These are phyloP conservation scores for Nemania abortiva DNA, from an alignment of 2,329 filamentous ascomycete genomes.

Conservation along the genomic window DNA sequence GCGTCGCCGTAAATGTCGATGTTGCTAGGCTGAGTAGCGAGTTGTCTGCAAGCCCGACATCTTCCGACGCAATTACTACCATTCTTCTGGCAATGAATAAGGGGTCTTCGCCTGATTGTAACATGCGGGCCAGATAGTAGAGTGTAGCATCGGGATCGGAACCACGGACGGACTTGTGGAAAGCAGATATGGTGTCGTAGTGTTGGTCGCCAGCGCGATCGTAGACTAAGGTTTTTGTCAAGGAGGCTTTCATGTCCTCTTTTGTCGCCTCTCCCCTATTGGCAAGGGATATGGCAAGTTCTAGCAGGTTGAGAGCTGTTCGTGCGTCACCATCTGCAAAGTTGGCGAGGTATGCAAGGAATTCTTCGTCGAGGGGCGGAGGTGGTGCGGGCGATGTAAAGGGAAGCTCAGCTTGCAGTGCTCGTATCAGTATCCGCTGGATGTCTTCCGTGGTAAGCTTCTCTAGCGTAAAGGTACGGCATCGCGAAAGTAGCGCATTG, in stretches of 20 bases:
- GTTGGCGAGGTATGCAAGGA: conserved; percentile 83
- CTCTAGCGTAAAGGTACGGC: conserved; percentile 87
- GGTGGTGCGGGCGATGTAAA: conserved; percentile 54
- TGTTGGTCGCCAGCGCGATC: conserved; percentile 96
- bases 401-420: conserved; percentile 71
- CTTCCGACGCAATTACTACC: conserved; percentile 94
- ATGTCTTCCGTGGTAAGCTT: conserved; percentile 81
- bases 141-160: conserved; percentile 87
- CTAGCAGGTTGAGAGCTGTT: conserved; percentile 91
- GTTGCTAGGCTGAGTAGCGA: conserved; percentile 85
- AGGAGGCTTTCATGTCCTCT: conserved; percentile 80
- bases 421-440: conserved; percentile 79
- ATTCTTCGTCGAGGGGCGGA: conserved; percentile 78
- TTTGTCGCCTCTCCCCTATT: conserved; percentile 74
- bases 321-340: conserved; percentile 95
- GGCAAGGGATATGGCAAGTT: conserved; percentile 85
- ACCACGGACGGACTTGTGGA: conserved; percentile 95
- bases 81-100: conserved; percentile 92
- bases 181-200: conserved; percentile 96
- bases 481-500: conserved; percentile 86
- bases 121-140: conserved; percentile 96
- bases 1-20: conserved; percentile 84
- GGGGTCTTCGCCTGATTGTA: conserved; percentile 93
- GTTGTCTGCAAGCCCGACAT: conserved; percentile 91
- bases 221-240: conserved; percentile 95